Conservation (phyloP, 768 basidiomycete genomes). For the Butyriboletus loyo region DNA sequence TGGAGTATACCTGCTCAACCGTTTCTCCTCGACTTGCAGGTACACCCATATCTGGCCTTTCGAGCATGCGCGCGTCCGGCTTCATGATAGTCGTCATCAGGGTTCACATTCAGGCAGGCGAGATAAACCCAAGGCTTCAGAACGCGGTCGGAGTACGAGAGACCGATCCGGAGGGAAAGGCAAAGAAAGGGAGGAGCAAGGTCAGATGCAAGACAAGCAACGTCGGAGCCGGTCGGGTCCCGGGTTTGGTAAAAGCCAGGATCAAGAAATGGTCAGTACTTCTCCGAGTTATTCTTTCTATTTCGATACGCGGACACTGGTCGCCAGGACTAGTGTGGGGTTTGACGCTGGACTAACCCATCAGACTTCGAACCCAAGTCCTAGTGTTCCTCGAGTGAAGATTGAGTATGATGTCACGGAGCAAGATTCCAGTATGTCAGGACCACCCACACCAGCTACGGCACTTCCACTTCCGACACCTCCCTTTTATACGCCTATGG, state of each 20-base stretch:
- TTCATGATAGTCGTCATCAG: constrained; percentile 41
- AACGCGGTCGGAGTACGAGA: constrained; percentile 13
- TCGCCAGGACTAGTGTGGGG: not conserved
- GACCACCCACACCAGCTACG: constrained; percentile 21
- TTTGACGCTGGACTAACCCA: not conserved
- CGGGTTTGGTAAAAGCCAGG: not conserved
- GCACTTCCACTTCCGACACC: constrained; percentile 19
- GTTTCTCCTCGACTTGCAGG: constrained; percentile 35
- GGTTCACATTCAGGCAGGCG: constrained; percentile 29
- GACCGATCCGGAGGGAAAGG: constrained; percentile 7
- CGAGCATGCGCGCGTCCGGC: constrained; percentile 86
- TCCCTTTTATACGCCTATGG: constrained; percentile 30
- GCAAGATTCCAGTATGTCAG: constrained; percentile 20
- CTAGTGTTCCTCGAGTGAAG: constrained; percentile 17
- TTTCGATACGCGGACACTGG: constrained; percentile 5
- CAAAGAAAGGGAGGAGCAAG: constrained; percentile 1
- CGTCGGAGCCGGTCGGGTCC: constrained; percentile 24
- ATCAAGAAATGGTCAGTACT: not conserved
- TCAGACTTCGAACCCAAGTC: not conserved
- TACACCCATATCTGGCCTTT: constrained; percentile 99
- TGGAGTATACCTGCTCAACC: constrained; percentile 1
- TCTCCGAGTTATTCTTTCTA: constrained; percentile 8
- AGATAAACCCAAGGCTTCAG: constrained; percentile 16
- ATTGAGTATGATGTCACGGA: constrained; percentile 23
- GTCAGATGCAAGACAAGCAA: constrained; percentile 5